Evolutionary conservation across 2,329 filamentous ascomycete species (phyloP), one percentile per base, ranked within the genome.

Genomic region (Arthrobotrys sphaeroides): DNA sequence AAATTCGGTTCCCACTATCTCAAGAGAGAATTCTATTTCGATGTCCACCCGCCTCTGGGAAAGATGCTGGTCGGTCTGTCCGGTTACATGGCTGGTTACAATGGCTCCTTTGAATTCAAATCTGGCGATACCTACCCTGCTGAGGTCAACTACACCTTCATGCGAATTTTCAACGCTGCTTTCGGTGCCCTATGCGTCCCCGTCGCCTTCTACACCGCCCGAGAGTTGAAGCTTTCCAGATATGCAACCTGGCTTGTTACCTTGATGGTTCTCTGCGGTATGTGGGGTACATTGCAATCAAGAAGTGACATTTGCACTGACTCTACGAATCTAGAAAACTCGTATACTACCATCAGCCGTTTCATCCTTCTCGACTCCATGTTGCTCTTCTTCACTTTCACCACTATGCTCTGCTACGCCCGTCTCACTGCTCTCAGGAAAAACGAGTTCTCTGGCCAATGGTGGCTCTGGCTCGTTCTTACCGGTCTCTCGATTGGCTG

Each of bases 1-100:
- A 99, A 99, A 85, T 99, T 99, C 83, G 95, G 95, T 78, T 98
- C 94, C 80, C 94, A 99, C 84, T 99, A 99, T 84, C 90, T 99
- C 82, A 97, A 99, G 84, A 92, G 94, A 83, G 95, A 99, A 84
- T 97, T 98, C 86, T 99, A 99, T 87, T 99, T 99, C 85, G 92
- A 96, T 86, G 91, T 96, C 72, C 92, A 96, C 83, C 95, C 95
- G 78, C 95, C 95, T 65, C 89, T 99, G 77, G 95, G 95, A 82
- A 99, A 99, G 86, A 98, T 99, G 89, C 89, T 99, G 68, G 94
- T 99, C 80, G 95, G 95, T 77, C 87, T 99, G 60, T 98, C 95
- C 5, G 95, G 95, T 82, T 96, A 96, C 82, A 87, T 99, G 77
- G 96, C 94, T 79, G 94, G 94, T 78, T 99, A 99, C 86, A 99